phyloP scores from a whole-genome alignment of 2,329 filamentous ascomycete species.

The Balansia obtecta region DNA sequence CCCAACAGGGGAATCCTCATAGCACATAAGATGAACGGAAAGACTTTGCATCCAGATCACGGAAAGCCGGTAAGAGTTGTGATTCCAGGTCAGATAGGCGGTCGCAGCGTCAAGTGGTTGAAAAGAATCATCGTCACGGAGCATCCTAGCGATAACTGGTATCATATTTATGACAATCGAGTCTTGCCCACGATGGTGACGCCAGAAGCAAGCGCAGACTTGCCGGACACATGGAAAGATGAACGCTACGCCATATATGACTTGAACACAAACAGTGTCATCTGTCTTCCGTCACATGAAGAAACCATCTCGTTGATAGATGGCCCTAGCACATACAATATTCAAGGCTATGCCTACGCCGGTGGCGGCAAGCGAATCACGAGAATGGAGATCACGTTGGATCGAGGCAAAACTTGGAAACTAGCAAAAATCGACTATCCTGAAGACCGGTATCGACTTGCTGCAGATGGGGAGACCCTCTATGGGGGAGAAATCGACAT shows the following conservation, averaged over 20 bases:
- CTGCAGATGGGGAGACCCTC: slow-evolving; percentile 45
- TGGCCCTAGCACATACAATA: slow-evolving; percentile 43
- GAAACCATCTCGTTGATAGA: slow-evolving; percentile 46
- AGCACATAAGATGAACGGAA: slow-evolving; percentile 84
- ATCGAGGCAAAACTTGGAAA: slow-evolving; percentile 70
- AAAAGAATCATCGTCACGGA: slow-evolving; percentile 69
- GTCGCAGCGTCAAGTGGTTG: slow-evolving; percentile 87
- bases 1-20: slow-evolving; percentile 74
- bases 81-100: slow-evolving; percentile 84
- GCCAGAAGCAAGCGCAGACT: slow-evolving; percentile 64
- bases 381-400: slow-evolving; percentile 69
- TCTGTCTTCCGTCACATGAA: slow-evolving; percentile 67
- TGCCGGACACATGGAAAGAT: slow-evolving; percentile 72
- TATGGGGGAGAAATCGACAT: slow-evolving; percentile 72
- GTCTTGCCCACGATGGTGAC: slow-evolving; percentile 79
- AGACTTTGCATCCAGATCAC: slow-evolving; percentile 68
- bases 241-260: slow-evolving; percentile 91
- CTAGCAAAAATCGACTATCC: slow-evolving; percentile 69
- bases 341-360: slow-evolving; percentile 76
- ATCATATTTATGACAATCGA: slow-evolving; percentile 87
- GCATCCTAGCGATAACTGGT: slow-evolving; percentile 81
- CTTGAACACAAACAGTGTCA: slow-evolving; percentile 75
- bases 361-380: slow-evolving; percentile 78
- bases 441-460: slow-evolving; percentile 67
- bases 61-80: slow-evolving; percentile 73